Evolutionary conservation across 345 rosid species (phyloP).

Genomic region (Hypericum androsaemum): DNA sequence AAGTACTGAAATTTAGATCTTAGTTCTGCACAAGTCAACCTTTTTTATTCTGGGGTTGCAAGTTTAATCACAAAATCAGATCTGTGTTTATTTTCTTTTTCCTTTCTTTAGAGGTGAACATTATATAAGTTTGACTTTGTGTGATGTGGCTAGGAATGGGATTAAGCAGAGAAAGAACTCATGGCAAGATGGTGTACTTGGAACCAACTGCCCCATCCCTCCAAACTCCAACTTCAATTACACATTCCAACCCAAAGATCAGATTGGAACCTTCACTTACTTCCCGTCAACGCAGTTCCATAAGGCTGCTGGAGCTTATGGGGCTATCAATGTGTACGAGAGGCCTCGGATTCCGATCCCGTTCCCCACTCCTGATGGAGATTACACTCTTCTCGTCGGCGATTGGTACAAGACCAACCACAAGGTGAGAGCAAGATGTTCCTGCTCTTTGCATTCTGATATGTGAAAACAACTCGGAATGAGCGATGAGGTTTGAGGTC

Average conservation of each 20-base stretch:
- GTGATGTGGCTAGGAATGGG: slow-evolving; percentile 27
- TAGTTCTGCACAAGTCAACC: too few relatives aligned
- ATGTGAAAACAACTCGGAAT: neutral
- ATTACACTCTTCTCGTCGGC: slow-evolving; percentile 49
- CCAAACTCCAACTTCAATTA: slow-evolving; percentile 33
- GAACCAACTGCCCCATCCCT: slow-evolving; percentile 35
- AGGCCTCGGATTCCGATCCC: slow-evolving; percentile 57
- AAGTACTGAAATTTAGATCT: too few relatives aligned
- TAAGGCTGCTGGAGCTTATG: slow-evolving; percentile 41
- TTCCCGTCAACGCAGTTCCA: slow-evolving; percentile 32
- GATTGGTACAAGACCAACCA: slow-evolving; percentile 52
- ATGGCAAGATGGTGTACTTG: slow-evolving; percentile 45
- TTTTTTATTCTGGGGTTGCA: too few relatives aligned
- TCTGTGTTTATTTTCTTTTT: neutral
- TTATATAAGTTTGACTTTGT: neutral
- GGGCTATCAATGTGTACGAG: slow-evolving; percentile 40
- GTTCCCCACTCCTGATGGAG: slow-evolving; percentile 39
- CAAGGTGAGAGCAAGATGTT: slow-evolving; percentile 13
- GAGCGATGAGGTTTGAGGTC: too few relatives aligned
- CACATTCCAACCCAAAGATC: slow-evolving; percentile 34
- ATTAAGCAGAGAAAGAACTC: slow-evolving; percentile 41
- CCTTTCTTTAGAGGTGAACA: neutral
- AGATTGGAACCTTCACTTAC: slow-evolving; percentile 31
- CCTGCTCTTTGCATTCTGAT: neutral
- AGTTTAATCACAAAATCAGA: too few relatives aligned